Evolutionary conservation across 805 yeast genomes (phyloP).

Genomic region (Candida ficus): DNA sequence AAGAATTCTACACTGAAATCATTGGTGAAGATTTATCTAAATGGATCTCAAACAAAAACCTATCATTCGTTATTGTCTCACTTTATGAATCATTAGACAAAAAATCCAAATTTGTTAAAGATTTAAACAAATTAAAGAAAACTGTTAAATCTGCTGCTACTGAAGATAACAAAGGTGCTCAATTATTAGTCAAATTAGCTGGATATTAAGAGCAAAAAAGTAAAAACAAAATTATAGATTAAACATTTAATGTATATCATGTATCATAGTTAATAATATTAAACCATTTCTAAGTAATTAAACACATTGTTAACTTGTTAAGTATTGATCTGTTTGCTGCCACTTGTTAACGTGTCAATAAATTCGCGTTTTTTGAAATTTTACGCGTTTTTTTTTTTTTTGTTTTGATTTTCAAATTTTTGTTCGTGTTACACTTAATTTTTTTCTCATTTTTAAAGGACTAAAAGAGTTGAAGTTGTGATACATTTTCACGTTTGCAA

Average conservation of each 20-base stretch:
- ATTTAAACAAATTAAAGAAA: slow-evolving; percentile 47
- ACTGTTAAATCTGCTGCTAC: slow-evolving; percentile 35
- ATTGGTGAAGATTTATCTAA: slow-evolving; percentile 47
- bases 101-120: slow-evolving; percentile 44
- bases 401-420: not conserved
- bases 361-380: not conserved
- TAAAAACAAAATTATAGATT: not conserved
- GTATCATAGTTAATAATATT: not conserved
- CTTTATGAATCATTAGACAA: slow-evolving; percentile 60
- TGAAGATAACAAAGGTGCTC: slow-evolving; percentile 62
- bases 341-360: not conserved
- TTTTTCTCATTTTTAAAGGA: slow-evolving; percentile 39
- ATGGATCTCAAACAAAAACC: slow-evolving; percentile 67
- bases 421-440: not conserved
- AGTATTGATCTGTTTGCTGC: too few species aligned
- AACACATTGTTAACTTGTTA: too few species aligned
- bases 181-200: slow-evolving; percentile 38
- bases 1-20: slow-evolving; percentile 45
- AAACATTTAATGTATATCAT: not conserved
- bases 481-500: too few species aligned
- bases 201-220: slow-evolving; percentile 9
- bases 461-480: too few species aligned
- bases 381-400: not conserved
- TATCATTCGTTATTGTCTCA: slow-evolving; percentile 79
- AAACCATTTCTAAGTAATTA: too few species aligned